Evolutionary conservation across 2,329 filamentous ascomycete species (phyloP), one percentile per base, ranked within the genome.

Genomic region (Neopestalotiopsis sp.): DNA sequence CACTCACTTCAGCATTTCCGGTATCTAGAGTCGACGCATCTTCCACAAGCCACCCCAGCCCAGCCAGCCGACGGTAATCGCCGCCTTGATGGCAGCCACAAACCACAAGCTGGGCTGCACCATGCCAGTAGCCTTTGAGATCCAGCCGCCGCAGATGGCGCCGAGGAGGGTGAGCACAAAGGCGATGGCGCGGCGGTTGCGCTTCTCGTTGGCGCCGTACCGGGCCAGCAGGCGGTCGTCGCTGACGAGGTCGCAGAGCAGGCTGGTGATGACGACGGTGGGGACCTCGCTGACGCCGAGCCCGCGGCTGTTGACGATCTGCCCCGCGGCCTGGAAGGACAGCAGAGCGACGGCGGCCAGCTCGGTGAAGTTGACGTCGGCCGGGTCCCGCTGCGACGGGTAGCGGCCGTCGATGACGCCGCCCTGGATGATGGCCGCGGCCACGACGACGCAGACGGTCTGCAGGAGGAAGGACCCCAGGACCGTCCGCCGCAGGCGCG

Each of bases 231-330:
- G 77, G 64, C 81, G 74, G 12, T 83, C 83, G 73, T 89, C 87
- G 61, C 84, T 85, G 70, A 87, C 81, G 49, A 88, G 71, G 71
- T 88, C 87, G 74, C 84, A 87, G 70, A 88, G 86, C 6, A 87
- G 77, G 65, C 82, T 86, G 2, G 87, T 89, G 69, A 89, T 76
- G 17, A 89, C 87, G 66, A 85, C 87, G 1, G 87, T 87, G 1
- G 87, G 87, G 67, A 89, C 81, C 75, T 88, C 87, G 71, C 84
- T 83, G 71, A 85, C 85, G 5, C 86, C 86, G 34, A 89, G 77
- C 4, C 84, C 77, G 53, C 87, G 80, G 32, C 82, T 85, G 53
- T 82, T 84, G 34, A 87, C 86, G 71, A 88, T 88, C 76, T 88
- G 86, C 59, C 87, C 86, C 6, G 85, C 87, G 40, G 82, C 83